Evolutionary conservation across 352 stramenopile genomes (phyloP).

Genomic region (Phytophthora uliginosa): DNA sequence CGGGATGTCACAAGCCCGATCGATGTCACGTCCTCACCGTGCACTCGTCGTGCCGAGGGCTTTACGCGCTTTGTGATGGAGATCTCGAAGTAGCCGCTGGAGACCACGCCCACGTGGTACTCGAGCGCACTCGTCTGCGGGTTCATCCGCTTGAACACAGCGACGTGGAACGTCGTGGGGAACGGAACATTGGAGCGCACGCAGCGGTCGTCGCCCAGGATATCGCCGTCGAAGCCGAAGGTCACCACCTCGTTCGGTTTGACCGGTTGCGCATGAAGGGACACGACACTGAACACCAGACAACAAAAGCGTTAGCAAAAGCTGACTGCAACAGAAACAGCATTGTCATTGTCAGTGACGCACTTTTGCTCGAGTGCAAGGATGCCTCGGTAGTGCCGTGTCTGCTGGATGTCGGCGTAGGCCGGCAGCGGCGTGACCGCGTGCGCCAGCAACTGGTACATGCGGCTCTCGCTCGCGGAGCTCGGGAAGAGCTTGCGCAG

Average conservation of each 20-base stretch:
- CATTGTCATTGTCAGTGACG: background rate
- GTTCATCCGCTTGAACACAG: conserved; percentile 45
- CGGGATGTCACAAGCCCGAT: conserved; percentile 61
- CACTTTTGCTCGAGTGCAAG: conserved; percentile 41
- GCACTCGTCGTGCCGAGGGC: conserved; percentile 30
- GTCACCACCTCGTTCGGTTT: conserved; percentile 26
- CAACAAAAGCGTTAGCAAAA: background rate
- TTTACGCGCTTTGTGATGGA: conserved; percentile 43
- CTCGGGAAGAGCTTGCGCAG: conserved; percentile 35
- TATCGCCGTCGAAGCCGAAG: conserved; percentile 42
- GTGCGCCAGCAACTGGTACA: conserved; percentile 47
- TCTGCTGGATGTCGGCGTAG: conserved; percentile 47
- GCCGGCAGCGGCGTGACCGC: conserved; percentile 37
- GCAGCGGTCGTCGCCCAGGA: conserved; percentile 46
- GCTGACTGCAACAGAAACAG: background rate
- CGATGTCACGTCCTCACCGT: conserved; percentile 56
- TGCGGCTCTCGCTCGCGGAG: conserved; percentile 33
- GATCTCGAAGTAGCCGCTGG: conserved; percentile 50
- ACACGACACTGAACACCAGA: conserved; percentile 33
- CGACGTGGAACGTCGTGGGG: conserved; percentile 44
- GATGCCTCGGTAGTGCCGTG: conserved; percentile 38
- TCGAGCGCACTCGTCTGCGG: conserved; percentile 24
- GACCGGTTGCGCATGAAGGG: conserved; percentile 32
- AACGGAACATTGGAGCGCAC: conserved; percentile 44
- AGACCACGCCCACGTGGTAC: conserved; percentile 44